Base-by-base conservation (phyloP, 2,329 filamentous ascomycete genomes). In the Sarocladium brachiariae region DNA sequence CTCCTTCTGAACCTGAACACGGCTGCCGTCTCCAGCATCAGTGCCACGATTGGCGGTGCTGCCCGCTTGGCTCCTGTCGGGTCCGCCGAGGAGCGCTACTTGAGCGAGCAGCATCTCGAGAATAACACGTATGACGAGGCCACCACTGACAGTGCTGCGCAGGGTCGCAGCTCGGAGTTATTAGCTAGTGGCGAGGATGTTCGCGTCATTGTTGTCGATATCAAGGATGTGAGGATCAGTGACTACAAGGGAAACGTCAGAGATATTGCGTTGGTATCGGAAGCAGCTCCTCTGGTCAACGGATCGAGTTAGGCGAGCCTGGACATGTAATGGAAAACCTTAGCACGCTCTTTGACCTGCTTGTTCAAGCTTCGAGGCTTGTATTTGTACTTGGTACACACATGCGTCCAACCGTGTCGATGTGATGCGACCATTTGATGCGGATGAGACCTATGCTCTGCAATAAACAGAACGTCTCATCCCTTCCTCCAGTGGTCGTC, bases 181-280 rank as follows among this genome's bases (percentile, higher is more conserved):
- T 88, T 90, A 66, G 80, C 95, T 37, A 86, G 85, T 33, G 87
- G 86, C 2, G 86, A 89, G 61, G 87, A 93, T 64, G 90, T 95
- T 2, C 78, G 87, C 46, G 91, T 96, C 6, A 89, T 97, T 30
- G 80, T 92, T 5, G 93, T 97, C 7, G 81, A 78, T 59, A 89
- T 97, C 58, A 80, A 78, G 59, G 88, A 91, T 63, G 90, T 93
- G 46, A 79, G 90, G 61, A 95, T 95, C 60, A 90, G 87, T 57
- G 93, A 96, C 66, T 96, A 87, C 87, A 96, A 96, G 72, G 92
- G 93, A n/a, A 81, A 83, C 13, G 89, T 97, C 4, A 81, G 86
- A 59, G 92, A 97, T 64, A 97, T 74, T 71, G 75, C 75, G 1
- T 61, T 80, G 53, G 65, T 67, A 2, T 63, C 69, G n/a, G 63